Evolutionary conservation across 2,329 filamentous ascomycete species (phyloP), one percentile per base, ranked within the genome.

Genomic region (Clonostachys rhizophaga): DNA sequence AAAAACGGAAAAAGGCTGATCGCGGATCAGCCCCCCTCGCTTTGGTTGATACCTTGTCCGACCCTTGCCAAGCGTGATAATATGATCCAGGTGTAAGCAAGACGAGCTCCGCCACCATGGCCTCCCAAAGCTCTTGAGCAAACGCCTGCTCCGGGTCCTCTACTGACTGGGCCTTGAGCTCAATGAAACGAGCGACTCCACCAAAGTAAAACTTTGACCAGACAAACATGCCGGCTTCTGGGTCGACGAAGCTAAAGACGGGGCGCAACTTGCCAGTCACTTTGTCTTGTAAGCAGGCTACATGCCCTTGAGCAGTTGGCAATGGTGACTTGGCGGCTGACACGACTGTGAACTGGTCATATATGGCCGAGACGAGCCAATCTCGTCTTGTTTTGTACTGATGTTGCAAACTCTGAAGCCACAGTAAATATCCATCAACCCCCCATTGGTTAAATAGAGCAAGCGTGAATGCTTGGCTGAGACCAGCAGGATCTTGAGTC

Each of bases 371-470:
- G 12, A 88, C 69, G 46, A 90, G 78, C 45, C 76, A 75, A 59
- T 89, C 76, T 43, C 87, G 70, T 36, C 87, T 76, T 43, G 68
- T 67, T 2, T 85, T 87, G 63, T 90, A 91, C 58, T 86, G 75
- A 60, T 81, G 67, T 45, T 86, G 79, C 47, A 91, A 71, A 61
- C 82, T 73, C 49, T 88, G 80, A 45, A 91, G 70, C 87, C 87
- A 91, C 61, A 84, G 78, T 7, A 91, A 64, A 59, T 87, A 91
- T n/a, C 86, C 86, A 3, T 72, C 67, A 54, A 89, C 84, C 12
- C 84, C 86, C 87, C 87, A 91, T 51, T 79, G 75, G 56, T 87
- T 83, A 6, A 62, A 48, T 13, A 61, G 48, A 5, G 47, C 41
- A 2, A 62, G 47, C 0, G 50, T 49, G 18, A 61, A 53, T 2